phyloP scores from a whole-genome alignment of 768 basidiomycete species.

The Serendipita sp. region DNA sequence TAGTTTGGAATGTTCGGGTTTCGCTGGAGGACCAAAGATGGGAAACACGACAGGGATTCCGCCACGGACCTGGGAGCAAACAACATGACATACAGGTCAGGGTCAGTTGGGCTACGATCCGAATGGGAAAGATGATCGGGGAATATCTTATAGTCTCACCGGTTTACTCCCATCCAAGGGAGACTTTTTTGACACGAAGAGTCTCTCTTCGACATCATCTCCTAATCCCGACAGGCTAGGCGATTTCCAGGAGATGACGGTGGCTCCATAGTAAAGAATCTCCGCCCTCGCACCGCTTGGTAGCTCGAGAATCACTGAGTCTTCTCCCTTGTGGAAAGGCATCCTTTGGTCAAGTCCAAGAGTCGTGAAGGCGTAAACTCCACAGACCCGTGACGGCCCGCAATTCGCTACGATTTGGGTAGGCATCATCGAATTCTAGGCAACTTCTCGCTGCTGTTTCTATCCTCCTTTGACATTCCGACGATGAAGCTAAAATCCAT shows the following conservation, averaged over 20 bases:
- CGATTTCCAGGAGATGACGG: slow-evolving; percentile 74
- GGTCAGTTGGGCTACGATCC: too few relatives aligned
- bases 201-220: slow-evolving; percentile 37
- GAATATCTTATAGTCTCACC: slow-evolving; percentile 27
- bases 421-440: too few relatives aligned
- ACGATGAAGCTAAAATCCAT: too few relatives aligned
- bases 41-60: slow-evolving; percentile 51
- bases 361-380: too few relatives aligned
- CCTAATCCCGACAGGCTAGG: slow-evolving; percentile 21
- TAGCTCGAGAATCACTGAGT: slow-evolving; percentile 14
- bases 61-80: slow-evolving; percentile 21
- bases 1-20: slow-evolving; percentile 49
- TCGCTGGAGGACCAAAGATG: slow-evolving; percentile 72
- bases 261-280: slow-evolving; percentile 69
- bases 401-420: too few relatives aligned
- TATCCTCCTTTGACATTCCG: too few relatives aligned
- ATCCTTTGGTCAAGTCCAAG: background rate
- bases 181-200: slow-evolving; percentile 75
- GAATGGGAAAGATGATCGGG: background rate
- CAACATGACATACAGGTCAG: too few relatives aligned
- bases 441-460: too few relatives aligned
- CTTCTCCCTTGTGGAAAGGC: slow-evolving; percentile 38
- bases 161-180: slow-evolving; percentile 68
- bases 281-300: slow-evolving; percentile 18
- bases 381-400: too few relatives aligned